Percentiles rank a stretch among this genome's conserved stretches.
Evolutionary conservation across 2,329 filamentous ascomycete genomes (phyloP).

Genomic region (Stemphylium lycopersici): DNA sequence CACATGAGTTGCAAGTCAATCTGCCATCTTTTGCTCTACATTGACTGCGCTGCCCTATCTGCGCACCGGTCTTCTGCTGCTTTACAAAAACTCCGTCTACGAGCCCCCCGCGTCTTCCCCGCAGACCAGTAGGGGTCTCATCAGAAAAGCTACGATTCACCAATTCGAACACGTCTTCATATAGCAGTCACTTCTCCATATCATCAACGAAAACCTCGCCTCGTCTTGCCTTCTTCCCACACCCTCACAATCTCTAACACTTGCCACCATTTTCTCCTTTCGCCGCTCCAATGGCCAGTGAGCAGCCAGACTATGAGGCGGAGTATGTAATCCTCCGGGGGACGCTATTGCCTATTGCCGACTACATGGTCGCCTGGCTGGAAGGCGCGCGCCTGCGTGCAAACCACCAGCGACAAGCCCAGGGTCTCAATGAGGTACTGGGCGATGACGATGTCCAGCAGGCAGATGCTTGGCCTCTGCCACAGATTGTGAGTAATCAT

Average conservation of each 20-base stretch:
- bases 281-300: background rate
- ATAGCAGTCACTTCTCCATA: background rate
- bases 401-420: background rate
- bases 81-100: background rate
- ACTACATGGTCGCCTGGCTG: background rate
- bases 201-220: background rate
- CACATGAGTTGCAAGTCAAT: background rate
- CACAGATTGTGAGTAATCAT: background rate
- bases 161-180: background rate
- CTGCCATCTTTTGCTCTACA: background rate
- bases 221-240: background rate
- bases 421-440: background rate
- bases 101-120: background rate
- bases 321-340: background rate
- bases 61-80: background rate
- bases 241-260: background rate
- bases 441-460: background rate
- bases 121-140: background rate
- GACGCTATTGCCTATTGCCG: background rate
- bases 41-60: background rate
- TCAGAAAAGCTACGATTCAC: background rate
- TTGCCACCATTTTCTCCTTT: background rate
- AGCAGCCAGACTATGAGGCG: background rate
- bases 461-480: background rate
- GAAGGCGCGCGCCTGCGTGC: background rate